These are phyloP conservation scores for Dothideomycetidae sp. DNA, from an alignment of 2,329 filamentous ascomycete species.

Conservation along the genomic window DNA sequence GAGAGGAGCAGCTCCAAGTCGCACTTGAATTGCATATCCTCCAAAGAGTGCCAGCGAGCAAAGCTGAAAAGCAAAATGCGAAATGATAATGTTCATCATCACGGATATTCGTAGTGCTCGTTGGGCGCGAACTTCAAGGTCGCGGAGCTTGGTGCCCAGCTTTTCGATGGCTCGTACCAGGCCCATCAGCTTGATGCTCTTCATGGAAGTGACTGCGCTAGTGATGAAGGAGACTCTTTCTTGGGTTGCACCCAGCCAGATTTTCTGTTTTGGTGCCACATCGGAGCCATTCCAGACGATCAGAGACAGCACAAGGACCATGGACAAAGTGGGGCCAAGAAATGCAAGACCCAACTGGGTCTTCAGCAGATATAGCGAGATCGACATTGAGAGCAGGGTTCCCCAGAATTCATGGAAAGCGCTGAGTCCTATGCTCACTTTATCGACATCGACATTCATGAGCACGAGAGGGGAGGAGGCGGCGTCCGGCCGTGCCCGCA, in stretches of 20 bases:
- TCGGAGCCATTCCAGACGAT: constrained; percentile 11
- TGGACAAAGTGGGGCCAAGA: constrained; percentile 15
- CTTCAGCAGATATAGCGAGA: constrained; percentile 18
- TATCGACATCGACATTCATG: constrained; percentile 21
- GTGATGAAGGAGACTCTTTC: constrained; percentile 15
- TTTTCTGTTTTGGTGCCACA: constrained; percentile 13
- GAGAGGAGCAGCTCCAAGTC: constrained; percentile 9
- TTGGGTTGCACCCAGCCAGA: constrained; percentile 16
- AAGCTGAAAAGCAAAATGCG: constrained; percentile 16
- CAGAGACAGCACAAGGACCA: constrained; percentile 11
- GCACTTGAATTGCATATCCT: constrained; percentile 14
- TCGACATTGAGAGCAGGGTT: constrained; percentile 10
- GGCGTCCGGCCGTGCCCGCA: constrained; percentile 12
- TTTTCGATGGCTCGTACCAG: constrained; percentile 13
- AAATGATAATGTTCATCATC: constrained; percentile 11
- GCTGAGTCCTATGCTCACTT: constrained; percentile 13
- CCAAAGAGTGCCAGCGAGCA: constrained; percentile 14
- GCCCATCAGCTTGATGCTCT: constrained; percentile 18
- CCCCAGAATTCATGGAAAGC: constrained; percentile 18
- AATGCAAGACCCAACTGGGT: constrained; percentile 16
- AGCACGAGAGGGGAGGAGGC: constrained; percentile 16
- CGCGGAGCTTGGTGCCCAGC: constrained; percentile 13
- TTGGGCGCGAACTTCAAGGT: constrained; percentile 13
- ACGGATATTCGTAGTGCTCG: constrained; percentile 10
- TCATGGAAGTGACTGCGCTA: constrained; percentile 14